Evolutionary conservation across 1,284 basidiomycete genomes (phyloP).

Genomic region (Ustilago tritici): DNA sequence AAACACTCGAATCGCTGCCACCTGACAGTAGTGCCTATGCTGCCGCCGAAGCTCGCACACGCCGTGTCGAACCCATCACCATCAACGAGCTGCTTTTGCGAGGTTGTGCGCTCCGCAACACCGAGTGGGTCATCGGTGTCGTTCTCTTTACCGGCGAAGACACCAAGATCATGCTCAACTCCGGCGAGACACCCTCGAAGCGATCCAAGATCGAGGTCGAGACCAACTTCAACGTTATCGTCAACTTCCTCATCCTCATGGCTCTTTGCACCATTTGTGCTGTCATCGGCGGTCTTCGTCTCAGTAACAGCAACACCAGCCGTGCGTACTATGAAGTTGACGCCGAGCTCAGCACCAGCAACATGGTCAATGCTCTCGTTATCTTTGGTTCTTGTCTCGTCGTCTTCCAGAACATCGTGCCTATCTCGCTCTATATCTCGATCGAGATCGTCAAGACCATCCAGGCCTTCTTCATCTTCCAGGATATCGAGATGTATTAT

Average conservation of each 20-base stretch:
- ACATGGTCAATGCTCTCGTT: constrained; percentile 82
- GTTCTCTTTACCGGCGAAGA: constrained; percentile 95
- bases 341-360: constrained; percentile 66
- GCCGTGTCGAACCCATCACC: constrained; percentile 73
- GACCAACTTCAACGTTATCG: constrained; percentile 97
- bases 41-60: constrained; percentile 58
- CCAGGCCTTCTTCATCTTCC: constrained; percentile 94
- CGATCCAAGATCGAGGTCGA: constrained; percentile 96
- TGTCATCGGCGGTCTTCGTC: constrained; percentile 81
- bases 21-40: constrained; percentile 54
- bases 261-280: constrained; percentile 81
- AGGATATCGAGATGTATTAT: constrained; percentile 98
- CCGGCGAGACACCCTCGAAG: constrained; percentile 82
- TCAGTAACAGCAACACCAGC: constrained; percentile 77
- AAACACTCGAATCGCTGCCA: constrained; percentile 35
- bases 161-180: constrained; percentile 98
- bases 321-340: constrained; percentile 75
- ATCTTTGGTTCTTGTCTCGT: constrained; percentile 83
- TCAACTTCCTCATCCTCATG: constrained; percentile 87
- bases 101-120: constrained; percentile 92
- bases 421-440: constrained; percentile 95
- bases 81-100: constrained; percentile 94
- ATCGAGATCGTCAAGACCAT: constrained; percentile 98
- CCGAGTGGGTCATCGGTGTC: constrained; percentile 91
- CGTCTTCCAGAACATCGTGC: constrained; percentile 97